Percentiles rank a stretch among this genome's conserved stretches.
Evolutionary conservation across 2,329 filamentous ascomycete species (phyloP).

Genomic region (Thelonectria discophora): DNA sequence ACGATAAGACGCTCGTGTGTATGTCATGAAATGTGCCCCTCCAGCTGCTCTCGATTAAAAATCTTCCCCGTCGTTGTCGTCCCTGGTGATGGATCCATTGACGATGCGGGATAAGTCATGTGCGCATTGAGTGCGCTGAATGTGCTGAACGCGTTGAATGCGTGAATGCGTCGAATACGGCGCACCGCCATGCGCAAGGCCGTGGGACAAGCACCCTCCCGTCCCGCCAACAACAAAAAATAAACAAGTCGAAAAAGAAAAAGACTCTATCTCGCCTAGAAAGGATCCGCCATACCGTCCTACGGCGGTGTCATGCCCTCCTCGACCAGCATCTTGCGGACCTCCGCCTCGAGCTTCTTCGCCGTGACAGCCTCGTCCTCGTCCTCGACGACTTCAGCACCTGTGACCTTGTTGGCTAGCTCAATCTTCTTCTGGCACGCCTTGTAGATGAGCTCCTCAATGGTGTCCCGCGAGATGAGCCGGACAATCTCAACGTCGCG

Average conservation of each 20-base stretch:
- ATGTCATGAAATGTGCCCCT: no score
- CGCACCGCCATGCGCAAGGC: neutral
- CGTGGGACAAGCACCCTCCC: neutral
- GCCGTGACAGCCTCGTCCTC: slow-evolving; percentile 40
- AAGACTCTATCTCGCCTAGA: neutral
- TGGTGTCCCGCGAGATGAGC: slow-evolving; percentile 80
- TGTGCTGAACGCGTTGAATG: no score
- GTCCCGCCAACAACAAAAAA: neutral
- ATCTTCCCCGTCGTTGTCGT: neutral
- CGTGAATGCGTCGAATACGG: no score
- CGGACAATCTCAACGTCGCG: slow-evolving; percentile 90
- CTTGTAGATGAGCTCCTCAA: slow-evolving; percentile 93
- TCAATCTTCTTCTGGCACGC: slow-evolving; percentile 93
- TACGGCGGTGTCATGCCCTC: slow-evolving; percentile 52
- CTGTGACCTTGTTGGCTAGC: slow-evolving; percentile 73
- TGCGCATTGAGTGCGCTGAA: no score
- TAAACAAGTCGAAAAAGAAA: neutral
- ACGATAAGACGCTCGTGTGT: no score
- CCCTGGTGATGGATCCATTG: no score
- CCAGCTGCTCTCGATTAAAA: neutral
- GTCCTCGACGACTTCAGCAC: slow-evolving; percentile 48
- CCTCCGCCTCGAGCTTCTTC: slow-evolving; percentile 54
- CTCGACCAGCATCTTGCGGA: slow-evolving; percentile 55
- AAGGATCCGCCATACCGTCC: slow-evolving; percentile 27
- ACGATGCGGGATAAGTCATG: no score